Evolutionary conservation across 2,329 filamentous ascomycete species (phyloP), one percentile per base, ranked within the genome.

Genomic region (Atkinsonella texensis): DNA sequence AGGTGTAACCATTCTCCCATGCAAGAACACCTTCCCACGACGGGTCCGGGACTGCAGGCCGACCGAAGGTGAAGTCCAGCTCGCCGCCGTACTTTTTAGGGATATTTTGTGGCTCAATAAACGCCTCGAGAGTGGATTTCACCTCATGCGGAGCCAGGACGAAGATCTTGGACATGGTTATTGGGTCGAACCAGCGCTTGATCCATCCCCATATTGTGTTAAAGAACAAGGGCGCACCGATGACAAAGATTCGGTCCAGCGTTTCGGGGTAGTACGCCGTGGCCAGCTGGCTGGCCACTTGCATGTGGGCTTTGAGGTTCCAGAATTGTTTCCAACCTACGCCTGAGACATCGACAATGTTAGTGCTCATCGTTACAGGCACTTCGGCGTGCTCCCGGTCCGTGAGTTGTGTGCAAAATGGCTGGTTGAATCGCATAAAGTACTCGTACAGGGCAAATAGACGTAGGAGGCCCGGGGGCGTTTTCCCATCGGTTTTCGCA

Each of bases 191-290:
- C 89, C 90, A 95, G 62, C 86, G 84, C 75, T 95, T 95, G 70
- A 95, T 79, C 89, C 89, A 95, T 58, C 87, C 83, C 90, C 90
- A 91, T 54, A 95, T 87, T 2, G 89, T 95, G 48, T 86, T 85
- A 73, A 95, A 95, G 76, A 95, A 95, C 45, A 79, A 72, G 8
- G 91, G 91, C 0, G 91, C 91, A 55, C 90, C 90, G 56, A 96
- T 89, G 62, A 97, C 85, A 55, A 74, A 75, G 60, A 75, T 74
- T 39, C 71, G 60, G 54, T 69, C 91, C 48, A 96, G 72, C 0
- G 90, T 97, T 70, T 97, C 91, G 0, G 91, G 91, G 65, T 96
- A 97, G 70, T 96, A 87, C 5, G 90, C 89, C 3, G 90, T 96
- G 6, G 91, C 91, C 51, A 96, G 74, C 54, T 84, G 80, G 62